Percentiles rank a stretch among this genome's conserved stretches.
Evolutionary conservation across 2,329 filamentous ascomycete genomes (phyloP).

Genomic region (Fusarium sororula): DNA sequence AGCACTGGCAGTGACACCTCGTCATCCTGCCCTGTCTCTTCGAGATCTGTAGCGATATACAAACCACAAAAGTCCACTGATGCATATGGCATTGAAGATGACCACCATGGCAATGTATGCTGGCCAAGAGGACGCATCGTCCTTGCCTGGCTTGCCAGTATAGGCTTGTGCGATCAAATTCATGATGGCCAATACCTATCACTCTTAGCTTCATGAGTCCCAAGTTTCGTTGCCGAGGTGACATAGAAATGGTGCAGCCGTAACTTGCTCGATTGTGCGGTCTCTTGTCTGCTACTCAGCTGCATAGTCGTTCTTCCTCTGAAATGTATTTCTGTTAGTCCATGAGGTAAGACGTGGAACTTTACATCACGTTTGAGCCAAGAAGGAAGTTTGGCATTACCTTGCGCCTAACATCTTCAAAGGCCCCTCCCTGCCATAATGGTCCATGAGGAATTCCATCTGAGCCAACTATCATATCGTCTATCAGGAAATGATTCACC

Average conservation of each 20-base stretch:
- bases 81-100: accelerated
- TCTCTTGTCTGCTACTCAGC: neutral
- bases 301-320: neutral
- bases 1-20: accelerated
- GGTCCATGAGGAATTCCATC: accelerated
- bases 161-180: neutral
- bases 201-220: accelerated
- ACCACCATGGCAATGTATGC: neutral
- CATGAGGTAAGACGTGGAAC: accelerated
- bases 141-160: neutral
- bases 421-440: neutral
- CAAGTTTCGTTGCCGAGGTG: accelerated
- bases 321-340: accelerated
- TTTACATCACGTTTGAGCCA: neutral
- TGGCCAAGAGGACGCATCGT: accelerated
- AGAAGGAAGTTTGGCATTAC: neutral
- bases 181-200: neutral
- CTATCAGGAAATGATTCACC: accelerated
- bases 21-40: accelerated
- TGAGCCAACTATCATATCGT: neutral
- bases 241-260: neutral
- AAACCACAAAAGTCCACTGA: neutral
- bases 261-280: neutral
- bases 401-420: neutral
- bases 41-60: neutral